Conservation (phyloP, 1,139 yeast species). For the Geotrichum candidum region DNA sequence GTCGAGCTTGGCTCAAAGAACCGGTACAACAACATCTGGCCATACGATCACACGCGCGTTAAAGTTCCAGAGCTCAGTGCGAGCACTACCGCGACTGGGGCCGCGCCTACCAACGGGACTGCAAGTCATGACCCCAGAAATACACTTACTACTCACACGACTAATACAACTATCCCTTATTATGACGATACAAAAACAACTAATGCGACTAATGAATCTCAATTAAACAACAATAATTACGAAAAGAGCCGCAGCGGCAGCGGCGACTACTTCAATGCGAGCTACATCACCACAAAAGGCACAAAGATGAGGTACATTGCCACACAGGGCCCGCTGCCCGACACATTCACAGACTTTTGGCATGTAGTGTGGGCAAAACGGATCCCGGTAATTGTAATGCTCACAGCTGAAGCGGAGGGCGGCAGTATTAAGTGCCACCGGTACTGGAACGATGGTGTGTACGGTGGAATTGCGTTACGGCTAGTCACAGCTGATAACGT, state of each 20-base stretch:
- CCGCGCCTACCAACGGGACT: neutral
- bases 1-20: constrained; percentile 67
- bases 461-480: constrained; percentile 25
- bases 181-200: neutral
- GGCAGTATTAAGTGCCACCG: constrained; percentile 51
- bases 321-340: constrained; percentile 77
- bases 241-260: neutral
- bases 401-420: constrained; percentile 53
- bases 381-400: constrained; percentile 60
- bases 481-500: constrained; percentile 11
- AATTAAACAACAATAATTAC: neutral
- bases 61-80: constrained; percentile 35
- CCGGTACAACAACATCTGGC: constrained; percentile 72
- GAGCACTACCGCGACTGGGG: constrained; percentile 5
- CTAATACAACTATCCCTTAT: neutral
- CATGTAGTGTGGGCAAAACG: constrained; percentile 58
- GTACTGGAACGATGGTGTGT: constrained; percentile 44
- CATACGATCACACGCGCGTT: constrained; percentile 79
- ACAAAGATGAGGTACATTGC: constrained; percentile 55
- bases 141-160: neutral
- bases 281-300: constrained; percentile 40
- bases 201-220: neutral
- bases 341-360: constrained; percentile 80
- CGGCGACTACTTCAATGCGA: constrained; percentile 58
- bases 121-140: neutral